These are phyloP conservation scores for Periconia sp. DNA, from an alignment of 2,329 filamentous ascomycete genomes.

Conservation along the genomic window DNA sequence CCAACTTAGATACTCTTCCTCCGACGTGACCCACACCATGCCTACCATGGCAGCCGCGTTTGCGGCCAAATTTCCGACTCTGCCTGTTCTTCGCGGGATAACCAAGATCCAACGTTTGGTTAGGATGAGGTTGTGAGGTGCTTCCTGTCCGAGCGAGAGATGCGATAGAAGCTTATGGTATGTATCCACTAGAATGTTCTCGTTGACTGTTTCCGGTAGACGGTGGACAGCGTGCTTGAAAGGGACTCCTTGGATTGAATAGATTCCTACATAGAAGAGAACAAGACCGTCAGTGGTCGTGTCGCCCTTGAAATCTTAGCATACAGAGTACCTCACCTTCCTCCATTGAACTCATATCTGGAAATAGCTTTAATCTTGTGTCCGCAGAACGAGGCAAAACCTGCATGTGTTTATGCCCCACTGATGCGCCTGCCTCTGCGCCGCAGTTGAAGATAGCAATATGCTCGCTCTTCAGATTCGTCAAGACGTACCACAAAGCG, in stretches of 20 bases:
- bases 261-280: not conserved
- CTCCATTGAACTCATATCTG: not conserved
- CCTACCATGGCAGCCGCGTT: conserved; percentile 6
- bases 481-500: not conserved
- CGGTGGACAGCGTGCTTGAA: conserved; percentile 4
- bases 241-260: not conserved
- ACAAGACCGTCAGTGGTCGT: too few species aligned
- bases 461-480: not conserved
- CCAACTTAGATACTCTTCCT: conserved; percentile 3
- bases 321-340: not conserved
- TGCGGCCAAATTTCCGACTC: conserved; percentile 1
- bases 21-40: conserved; percentile 4
- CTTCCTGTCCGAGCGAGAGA: not conserved
- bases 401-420: conserved; percentile 8
- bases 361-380: conserved; percentile 1
- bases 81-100: not conserved
- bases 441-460: conserved; percentile 8
- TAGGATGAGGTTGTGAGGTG: conserved; percentile 4
- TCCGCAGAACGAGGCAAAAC: conserved; percentile 1
- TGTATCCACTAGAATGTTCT: not conserved
- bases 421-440: conserved; percentile 1
- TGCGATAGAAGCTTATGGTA: not conserved
- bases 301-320: not conserved
- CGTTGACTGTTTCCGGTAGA: not conserved
- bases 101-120: conserved; percentile 4